Base-by-base conservation (phyloP, 1,139 yeast genomes). In the Meyerozyma athensensis region DNA sequence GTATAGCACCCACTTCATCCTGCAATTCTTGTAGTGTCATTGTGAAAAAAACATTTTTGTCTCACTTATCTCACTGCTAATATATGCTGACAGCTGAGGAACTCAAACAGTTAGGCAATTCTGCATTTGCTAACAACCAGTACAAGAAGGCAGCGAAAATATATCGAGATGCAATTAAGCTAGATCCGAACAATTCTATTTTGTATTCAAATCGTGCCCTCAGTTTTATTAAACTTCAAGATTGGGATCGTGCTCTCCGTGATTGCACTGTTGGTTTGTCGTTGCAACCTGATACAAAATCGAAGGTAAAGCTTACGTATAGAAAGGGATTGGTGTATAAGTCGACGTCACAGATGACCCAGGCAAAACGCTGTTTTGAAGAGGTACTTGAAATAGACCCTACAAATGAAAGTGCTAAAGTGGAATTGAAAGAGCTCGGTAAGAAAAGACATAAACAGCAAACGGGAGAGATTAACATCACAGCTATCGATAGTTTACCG, bases 1-100 rank as follows among this genome's bases (percentile, higher is more conserved):
- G 85, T 16, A 90, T 79, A 9, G 96, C 94, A 36, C 76, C 78
- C 19, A 86, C 61, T 53, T 92, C 98, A 41, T 87, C 95, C n/a
- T 59, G 53, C 10, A 86, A 63, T 37, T 84, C 89, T 47, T 78
- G 79, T 16, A 63, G 54, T n/a, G 68, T 60, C 72, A 65, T 67
- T 7, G 21, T 18, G 14, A 10, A 14, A 28, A 20, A 18, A 19
- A 18, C 23, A 10, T 7, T 21, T 7, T 7, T 17, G 20, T 28
- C 32, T 28, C 32, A 35, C 17, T 23, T n/a, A 33, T 10, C 4
- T 14, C 33, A 9, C 10, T 14, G 6, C n/a, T 14, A 13, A 26
- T 24, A 16, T 20, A 28, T 39, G 47, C 33, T 53, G 43, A 46
- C 51, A 3, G 52, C 62, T 7, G 56, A 54, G 22, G 53, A 52